phyloP scores from a whole-genome alignment of 1,284 basidiomycete species.

The Volvariella surrecta region DNA sequence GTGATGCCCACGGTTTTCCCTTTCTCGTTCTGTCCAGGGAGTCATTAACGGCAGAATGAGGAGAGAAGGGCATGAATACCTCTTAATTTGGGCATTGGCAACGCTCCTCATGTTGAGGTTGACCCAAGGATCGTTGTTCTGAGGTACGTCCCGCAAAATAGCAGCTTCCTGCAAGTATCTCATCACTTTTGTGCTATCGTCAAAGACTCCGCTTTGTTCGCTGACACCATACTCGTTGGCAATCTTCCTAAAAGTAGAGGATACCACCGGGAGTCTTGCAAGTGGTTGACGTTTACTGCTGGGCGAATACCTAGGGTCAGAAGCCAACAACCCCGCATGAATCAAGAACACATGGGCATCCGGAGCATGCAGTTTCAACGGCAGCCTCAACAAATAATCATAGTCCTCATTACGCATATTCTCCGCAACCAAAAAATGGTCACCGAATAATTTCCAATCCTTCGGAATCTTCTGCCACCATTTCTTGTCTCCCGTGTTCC shows the following conservation, averaged over 20 bases:
- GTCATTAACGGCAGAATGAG: not conserved
- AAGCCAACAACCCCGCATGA: conserved; percentile 76
- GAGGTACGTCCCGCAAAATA: conserved; percentile 55
- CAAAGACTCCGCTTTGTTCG: not conserved
- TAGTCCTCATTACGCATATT: conserved; percentile 53
- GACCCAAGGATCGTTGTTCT: conserved; percentile 70
- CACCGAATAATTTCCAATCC: conserved; percentile 65
- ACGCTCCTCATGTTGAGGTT: conserved; percentile 73
- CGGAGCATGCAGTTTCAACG: conserved; percentile 71
- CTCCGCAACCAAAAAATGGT: conserved; percentile 70
- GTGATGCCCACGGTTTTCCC: conserved; percentile 64
- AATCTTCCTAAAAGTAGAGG: conserved; percentile 4
- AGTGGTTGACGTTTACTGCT: conserved; percentile 57
- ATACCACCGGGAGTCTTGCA: conserved; percentile 41
- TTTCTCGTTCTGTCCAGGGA: conserved; percentile 27
- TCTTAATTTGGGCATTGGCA: conserved; percentile 42
- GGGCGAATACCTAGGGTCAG: conserved; percentile 45
- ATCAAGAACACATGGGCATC: conserved; percentile 70
- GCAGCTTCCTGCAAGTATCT: conserved; percentile 48
- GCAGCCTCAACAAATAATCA: conserved; percentile 60
- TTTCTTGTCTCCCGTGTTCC: conserved; percentile 16
- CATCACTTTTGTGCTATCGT: conserved; percentile 18
- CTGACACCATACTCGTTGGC: not conserved
- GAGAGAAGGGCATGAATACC: conserved; percentile 19
- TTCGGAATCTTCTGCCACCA: conserved; percentile 52